phyloP scores from a whole-genome alignment of 768 basidiomycete species.

The Hebeloma cylindrosporum region DNA sequence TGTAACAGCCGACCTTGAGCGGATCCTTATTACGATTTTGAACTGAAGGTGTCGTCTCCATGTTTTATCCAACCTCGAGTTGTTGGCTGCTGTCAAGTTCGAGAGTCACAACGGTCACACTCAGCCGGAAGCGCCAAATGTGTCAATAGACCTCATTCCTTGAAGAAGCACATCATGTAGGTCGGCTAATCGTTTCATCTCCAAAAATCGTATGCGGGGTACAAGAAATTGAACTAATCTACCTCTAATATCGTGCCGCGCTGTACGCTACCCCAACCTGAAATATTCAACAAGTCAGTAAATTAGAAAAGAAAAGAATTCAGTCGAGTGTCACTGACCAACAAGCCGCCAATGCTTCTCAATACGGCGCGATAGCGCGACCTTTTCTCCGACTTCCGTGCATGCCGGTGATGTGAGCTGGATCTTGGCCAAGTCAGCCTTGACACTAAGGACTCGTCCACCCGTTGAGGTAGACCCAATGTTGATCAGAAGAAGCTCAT shows the following conservation, averaged over 20 bases:
- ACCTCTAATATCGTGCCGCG: slow-evolving; percentile 82
- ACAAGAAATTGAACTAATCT: slow-evolving; percentile 42
- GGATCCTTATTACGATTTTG: too few relatives aligned
- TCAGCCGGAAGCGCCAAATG: too few relatives aligned
- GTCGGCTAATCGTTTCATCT: too few relatives aligned
- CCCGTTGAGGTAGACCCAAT: slow-evolving; percentile 98
- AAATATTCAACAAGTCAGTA: slow-evolving; percentile 3
- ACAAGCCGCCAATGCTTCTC: slow-evolving; percentile 99
- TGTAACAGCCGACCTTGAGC: too few relatives aligned
- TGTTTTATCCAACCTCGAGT: too few relatives aligned
- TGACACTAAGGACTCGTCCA: slow-evolving; percentile 90
- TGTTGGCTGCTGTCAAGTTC: too few relatives aligned
- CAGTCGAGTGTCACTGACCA: too few relatives aligned
- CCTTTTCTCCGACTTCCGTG: slow-evolving; percentile 97
- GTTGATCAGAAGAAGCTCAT: slow-evolving; percentile 93
- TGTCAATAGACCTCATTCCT: too few relatives aligned
- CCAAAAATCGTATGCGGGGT: too few relatives aligned
- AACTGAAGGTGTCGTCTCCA: too few relatives aligned
- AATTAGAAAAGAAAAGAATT: not conserved
- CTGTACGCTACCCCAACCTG: slow-evolving; percentile 78
- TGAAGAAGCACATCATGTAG: too few relatives aligned
- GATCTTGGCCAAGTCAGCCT: slow-evolving; percentile 93
- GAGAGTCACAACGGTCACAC: too few relatives aligned
- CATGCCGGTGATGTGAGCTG: slow-evolving; percentile 93
- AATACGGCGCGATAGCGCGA: slow-evolving; percentile 89